A percentile compares a stretch with the other conserved stretches of the same genome.
These are phyloP conservation scores for Xylariaceae sp. DNA, from an alignment of 2,329 filamentous ascomycete genomes.

Conservation along the genomic window DNA sequence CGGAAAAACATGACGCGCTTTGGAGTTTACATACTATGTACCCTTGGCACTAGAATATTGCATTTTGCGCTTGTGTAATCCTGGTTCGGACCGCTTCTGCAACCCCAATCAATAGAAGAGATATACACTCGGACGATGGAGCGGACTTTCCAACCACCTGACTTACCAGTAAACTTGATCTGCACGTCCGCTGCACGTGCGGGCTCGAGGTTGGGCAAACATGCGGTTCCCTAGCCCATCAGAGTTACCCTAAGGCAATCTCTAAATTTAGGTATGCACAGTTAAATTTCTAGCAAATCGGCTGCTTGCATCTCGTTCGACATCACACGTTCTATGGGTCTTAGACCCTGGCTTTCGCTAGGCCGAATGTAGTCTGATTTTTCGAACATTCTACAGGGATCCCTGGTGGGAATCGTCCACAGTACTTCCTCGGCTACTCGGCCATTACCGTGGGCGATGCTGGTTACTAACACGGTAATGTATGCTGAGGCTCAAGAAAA, in stretches of 20 bases:
- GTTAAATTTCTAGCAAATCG: constrained; percentile 25
- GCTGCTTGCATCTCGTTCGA: constrained; percentile 15
- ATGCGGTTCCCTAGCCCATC: constrained; percentile 19
- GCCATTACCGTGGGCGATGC: constrained; percentile 12
- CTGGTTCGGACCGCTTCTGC: too few relatives aligned
- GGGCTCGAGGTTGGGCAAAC: constrained; percentile 15
- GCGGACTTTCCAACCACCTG: too few relatives aligned
- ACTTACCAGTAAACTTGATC: too few relatives aligned
- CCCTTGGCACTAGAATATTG: too few relatives aligned
- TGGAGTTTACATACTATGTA: too few relatives aligned
- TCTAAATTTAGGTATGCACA: constrained; percentile 25
- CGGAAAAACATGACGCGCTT: too few relatives aligned
- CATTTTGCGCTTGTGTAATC: too few relatives aligned
- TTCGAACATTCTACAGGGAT: constrained; percentile 27
- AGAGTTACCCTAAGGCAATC: constrained; percentile 10
- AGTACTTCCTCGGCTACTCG: constrained; percentile 16
- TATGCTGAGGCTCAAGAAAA: background rate
- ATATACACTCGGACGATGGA: too few relatives aligned
- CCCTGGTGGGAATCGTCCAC: constrained; percentile 19
- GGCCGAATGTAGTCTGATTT: constrained; percentile 23
- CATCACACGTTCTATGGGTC: constrained; percentile 8
- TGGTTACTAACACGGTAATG: constrained; percentile 1
- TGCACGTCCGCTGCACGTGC: constrained; percentile 17
- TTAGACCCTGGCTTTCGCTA: constrained; percentile 15
- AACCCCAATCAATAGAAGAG: background rate